Evolutionary conservation across 352 stramenopile species (phyloP), one percentile per base, ranked within the genome.

Genomic region (Pythium folliculosum): DNA sequence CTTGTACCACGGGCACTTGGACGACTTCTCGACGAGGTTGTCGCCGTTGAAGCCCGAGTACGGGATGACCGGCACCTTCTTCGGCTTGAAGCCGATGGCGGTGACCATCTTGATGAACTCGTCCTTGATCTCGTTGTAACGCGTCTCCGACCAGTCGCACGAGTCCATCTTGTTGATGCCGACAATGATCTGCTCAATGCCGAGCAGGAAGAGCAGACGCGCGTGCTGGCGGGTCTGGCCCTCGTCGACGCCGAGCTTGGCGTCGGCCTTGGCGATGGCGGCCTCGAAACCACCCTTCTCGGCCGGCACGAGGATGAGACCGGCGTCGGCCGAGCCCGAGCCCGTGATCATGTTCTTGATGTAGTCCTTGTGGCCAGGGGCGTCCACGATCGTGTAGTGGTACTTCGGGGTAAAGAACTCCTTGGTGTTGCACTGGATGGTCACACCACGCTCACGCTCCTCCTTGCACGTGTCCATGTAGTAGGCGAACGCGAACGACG

Each of bases 341-440:
- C 97, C 97, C 43, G 96, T 99, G 76, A 99, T 99, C 97, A 99
- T 99, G 82, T 99, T 99, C 93, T 99, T 99, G 81, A 99, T 99
- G 82, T 99, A 99, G 78, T 99, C 96, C 77, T 94, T 87, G 84
- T 99, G 96, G 37, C 97, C 97, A 45, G 98, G 98, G 47, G 95
- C 90, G 89, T 99, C 97, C 79, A 99, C 99, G 60, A 99, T 88
- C 57, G 97, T 99, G 79, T 98, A 99, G 78, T 95, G 80, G 86
- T 94, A 98, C 73, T 98, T 98, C 53, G 88, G 75, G 23, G 97
- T 97, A 83, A 99, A 90, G 81, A 99, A 99, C 79, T 76, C 70
- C 70, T 76, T 76, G 55, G 70, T 76, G 70, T 99, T 99, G 89
- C 92, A 98, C 68, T 99, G 95, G 78, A 99, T 99, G 57, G 82